Percentiles rank a stretch among this genome's conserved stretches.
Conservation (phyloP, 2,329 filamentous ascomycete species). For the Chaetomium sp. region DNA sequence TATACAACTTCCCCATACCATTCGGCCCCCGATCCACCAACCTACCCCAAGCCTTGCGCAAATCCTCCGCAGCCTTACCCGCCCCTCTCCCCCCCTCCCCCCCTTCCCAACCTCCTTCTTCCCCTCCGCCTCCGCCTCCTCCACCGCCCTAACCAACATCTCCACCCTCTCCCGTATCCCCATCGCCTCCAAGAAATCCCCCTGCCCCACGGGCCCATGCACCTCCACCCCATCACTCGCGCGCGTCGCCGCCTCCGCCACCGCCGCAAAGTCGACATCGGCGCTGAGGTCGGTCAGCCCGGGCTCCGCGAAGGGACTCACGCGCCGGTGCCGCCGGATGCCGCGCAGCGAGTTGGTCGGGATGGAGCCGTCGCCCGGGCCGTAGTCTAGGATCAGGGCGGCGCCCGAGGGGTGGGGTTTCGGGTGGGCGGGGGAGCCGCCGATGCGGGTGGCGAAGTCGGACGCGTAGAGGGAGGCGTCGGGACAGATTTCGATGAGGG, state of each 20-base stretch:
- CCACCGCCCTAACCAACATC: conserved; percentile 58
- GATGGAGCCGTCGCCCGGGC: conserved; percentile 69
- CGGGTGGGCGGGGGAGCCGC: conserved; percentile 59
- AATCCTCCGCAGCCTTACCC: conserved; percentile 56
- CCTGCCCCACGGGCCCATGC: conserved; percentile 88
- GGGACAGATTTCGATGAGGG: conserved; percentile 86
- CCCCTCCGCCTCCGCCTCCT: no score
- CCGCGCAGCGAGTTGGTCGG: conserved; percentile 89
- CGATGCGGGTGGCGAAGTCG: conserved; percentile 84
- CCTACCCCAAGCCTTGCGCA: conserved; percentile 76
- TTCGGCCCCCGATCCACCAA: conserved; percentile 79
- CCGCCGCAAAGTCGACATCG: conserved; percentile 87
- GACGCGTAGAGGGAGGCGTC: conserved; percentile 78
- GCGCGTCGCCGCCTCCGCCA: conserved; percentile 78
- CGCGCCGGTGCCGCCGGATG: conserved; percentile 73
- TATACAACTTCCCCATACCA: conserved; percentile 95
- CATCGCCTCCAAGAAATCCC: conserved; percentile 75
- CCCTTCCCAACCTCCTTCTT: conserved; percentile 6
- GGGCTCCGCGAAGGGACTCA: conserved; percentile 77
- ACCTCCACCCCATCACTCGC: conserved; percentile 83
- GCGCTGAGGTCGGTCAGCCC: conserved; percentile 87
- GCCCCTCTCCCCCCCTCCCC: conserved; percentile 21
- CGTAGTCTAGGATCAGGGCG: conserved; percentile 95
- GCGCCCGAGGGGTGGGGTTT: conserved; percentile 74
- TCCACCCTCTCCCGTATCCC: conserved; percentile 79